Conservation (phyloP, 176 grass and related monocot species). For the Poa annua region DNA sequence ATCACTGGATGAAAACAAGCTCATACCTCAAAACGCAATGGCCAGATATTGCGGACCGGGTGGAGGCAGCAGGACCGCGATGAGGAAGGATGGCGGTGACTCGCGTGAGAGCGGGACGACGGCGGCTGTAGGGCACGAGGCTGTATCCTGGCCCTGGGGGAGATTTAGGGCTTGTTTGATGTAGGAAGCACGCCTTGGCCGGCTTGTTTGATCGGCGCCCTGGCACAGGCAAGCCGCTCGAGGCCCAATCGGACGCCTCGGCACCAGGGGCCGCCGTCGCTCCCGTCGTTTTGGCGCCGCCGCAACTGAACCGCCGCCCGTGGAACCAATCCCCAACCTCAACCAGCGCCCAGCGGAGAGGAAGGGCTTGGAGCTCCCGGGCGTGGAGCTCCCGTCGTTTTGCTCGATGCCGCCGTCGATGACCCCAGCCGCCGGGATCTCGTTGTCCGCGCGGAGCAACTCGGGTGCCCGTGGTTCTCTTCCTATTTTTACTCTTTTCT, state of each 20-base stretch:
- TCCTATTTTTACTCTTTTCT: not conserved
- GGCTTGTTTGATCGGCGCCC: not conserved
- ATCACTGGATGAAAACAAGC: constrained; percentile 14
- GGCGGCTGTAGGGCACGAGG: not conserved
- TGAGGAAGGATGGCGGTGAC: not conserved
- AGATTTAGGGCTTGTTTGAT: constrained; percentile 10
- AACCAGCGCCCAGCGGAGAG: not conserved
- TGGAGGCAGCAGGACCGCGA: not conserved
- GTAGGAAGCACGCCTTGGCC: no score
- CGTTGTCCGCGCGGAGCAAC: not conserved
- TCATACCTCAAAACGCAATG: not conserved
- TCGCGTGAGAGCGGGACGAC: not conserved
- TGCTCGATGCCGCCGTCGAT: no score
- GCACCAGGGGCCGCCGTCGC: not conserved
- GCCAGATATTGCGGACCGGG: not conserved
- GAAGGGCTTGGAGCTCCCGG: not conserved
- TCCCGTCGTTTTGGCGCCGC: not conserved
- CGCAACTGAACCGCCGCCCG: not conserved
- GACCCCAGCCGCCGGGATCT: constrained; percentile 12
- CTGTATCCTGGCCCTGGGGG: not conserved
- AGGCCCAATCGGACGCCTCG: not conserved
- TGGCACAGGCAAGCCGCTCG: not conserved
- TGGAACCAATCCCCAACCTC: not conserved
- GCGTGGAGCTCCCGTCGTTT: no score
- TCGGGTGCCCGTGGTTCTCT: not conserved